Base-by-base conservation (phyloP, 805 yeast genomes). In the Kodamaea laetipori region DNA sequence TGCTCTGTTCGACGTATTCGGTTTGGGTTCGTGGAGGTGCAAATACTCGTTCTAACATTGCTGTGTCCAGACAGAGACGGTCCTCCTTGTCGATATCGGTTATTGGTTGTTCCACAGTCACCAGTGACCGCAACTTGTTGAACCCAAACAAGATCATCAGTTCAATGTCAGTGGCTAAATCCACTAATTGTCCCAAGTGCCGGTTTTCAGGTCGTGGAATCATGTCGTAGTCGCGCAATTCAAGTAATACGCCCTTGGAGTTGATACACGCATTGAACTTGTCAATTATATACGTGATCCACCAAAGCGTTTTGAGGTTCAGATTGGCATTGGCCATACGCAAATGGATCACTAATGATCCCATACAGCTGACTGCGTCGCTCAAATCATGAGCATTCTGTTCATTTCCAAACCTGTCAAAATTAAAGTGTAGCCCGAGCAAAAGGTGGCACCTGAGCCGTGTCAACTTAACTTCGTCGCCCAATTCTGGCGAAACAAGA, bases 381-480 rank as follows among this genome's bases (percentile, higher is more conserved):
- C 52, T 44, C 32, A 57, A 43, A 36, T 58, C 61, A 19, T 53
- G 52, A 17, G 54, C 48, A 39, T 56, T 51, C 41, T 52, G 56
- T 36, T 57, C 61, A 33, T 50, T 53, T 8, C 63, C 63, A 37
- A 42, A 46, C 37, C 50, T 51, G 43, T 53, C 55, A 39, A 48
- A 52, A 27, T 48, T 50, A 37, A 51, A 56, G 41, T 51, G 50
- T 4, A 53, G 43, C 10, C 52, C 42, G 15, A 58, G 46, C 15
- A 58, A 45, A 15, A 56, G 51, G 46, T 49, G 58, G 10, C 55
- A 49, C 16, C 50, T 41, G 16, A 58, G 44, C 10, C 57, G 30
- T 2, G 53, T 35, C 11, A 58, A 47, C 31, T 52, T 52, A 13
- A 55, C 59, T 3, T 55, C 45, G 42, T 57, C 60, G 3, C 55